phyloP scores from a whole-genome alignment of 2,329 filamentous ascomycete species.

The Fusarium armeniacum region DNA sequence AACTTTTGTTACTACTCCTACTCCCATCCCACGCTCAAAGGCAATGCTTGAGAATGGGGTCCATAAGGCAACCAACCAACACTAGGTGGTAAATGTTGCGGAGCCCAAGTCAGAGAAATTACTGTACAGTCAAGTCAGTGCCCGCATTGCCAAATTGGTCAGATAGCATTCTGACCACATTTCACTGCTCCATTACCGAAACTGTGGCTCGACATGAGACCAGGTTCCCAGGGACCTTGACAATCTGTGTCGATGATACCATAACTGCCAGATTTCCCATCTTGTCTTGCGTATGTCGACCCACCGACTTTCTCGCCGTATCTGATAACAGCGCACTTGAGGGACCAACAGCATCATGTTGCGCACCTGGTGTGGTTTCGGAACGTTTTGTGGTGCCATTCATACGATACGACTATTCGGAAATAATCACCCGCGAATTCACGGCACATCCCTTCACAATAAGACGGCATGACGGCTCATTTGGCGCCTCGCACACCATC shows the following conservation, averaged over 20 bases:
- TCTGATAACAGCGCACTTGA: constrained; percentile 6
- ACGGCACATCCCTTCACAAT: constrained; percentile 14
- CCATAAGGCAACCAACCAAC: constrained; percentile 11
- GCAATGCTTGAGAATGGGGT: constrained; percentile 5
- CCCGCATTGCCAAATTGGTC: constrained; percentile 6
- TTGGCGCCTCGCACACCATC: constrained; percentile 29
- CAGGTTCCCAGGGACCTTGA: constrained; percentile 11
- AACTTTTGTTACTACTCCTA: constrained; percentile 29
- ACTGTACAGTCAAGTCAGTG: neutral
- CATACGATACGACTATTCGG: constrained; percentile 14
- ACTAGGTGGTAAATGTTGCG: constrained; percentile 25
- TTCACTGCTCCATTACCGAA: constrained; percentile 19
- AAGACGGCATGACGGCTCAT: constrained; percentile 1
- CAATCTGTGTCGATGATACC: constrained; percentile 24
- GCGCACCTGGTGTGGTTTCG: constrained; percentile 3
- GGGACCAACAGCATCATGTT: neutral
- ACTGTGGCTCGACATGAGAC: constrained; percentile 22
- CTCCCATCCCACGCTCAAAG: constrained; percentile 10
- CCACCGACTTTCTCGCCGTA: constrained; percentile 16
- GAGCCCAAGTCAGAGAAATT: constrained; percentile 28
- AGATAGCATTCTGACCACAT: constrained; percentile 15
- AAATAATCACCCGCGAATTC: constrained; percentile 3
- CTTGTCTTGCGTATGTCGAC: constrained; percentile 16
- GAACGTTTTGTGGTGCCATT: constrained; percentile 14
- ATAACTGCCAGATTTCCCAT: constrained; percentile 9